Evolutionary conservation across 257 asterid genomes (phyloP).

Genomic region (Scutellaria baicalensis): DNA sequence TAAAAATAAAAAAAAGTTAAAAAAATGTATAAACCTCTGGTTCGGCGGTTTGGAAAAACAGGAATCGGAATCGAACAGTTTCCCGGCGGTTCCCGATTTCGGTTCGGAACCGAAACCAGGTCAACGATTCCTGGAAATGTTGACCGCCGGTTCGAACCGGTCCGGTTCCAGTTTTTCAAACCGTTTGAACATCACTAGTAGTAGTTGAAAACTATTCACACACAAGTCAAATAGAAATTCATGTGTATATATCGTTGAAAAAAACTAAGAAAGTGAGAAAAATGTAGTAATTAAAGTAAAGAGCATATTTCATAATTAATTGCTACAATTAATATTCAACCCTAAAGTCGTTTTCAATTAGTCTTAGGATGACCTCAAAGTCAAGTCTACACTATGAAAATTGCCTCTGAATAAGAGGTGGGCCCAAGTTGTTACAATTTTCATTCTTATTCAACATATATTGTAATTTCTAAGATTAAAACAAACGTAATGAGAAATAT

Average conservation of each 20-base stretch:
- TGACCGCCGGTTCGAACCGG: too few relatives aligned
- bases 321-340: not conserved
- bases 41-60: too few relatives aligned
- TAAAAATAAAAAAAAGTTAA: too few relatives aligned
- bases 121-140: too few relatives aligned
- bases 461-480: not conserved
- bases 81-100: too few relatives aligned
- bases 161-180: too few relatives aligned
- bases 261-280: not conserved
- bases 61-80: too few relatives aligned
- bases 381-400: slow-evolving; percentile 18
- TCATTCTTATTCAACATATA: not conserved
- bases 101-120: too few relatives aligned
- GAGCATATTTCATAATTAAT: not conserved
- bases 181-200: too few relatives aligned
- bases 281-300: not conserved
- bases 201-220: not conserved
- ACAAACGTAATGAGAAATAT: not conserved
- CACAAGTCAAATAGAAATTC: not conserved
- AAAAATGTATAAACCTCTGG: too few relatives aligned
- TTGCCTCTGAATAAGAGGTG: not conserved
- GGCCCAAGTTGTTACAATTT: not conserved
- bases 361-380: slow-evolving; percentile 19
- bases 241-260: not conserved
- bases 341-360: not conserved